phyloP scores from a whole-genome alignment of 257 asterid species.

The Schizonepeta tenuifolia region DNA sequence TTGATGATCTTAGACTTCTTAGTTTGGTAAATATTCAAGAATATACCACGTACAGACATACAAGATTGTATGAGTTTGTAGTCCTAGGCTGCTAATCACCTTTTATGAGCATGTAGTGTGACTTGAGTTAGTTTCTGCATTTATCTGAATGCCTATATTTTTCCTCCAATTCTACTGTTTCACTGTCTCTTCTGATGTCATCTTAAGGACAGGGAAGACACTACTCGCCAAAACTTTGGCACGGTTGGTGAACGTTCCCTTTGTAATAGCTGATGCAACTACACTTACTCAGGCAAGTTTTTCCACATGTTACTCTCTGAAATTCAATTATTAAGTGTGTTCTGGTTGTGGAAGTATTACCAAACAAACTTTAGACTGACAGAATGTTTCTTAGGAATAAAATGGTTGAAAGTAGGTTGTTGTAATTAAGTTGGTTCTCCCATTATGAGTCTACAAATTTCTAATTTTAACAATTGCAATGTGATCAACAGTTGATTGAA shows the following conservation, averaged over 20 bases:
- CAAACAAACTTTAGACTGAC: not conserved
- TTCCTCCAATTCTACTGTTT: constrained; percentile 48
- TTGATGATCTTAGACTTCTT: constrained; percentile 20
- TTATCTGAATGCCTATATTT: constrained; percentile 5
- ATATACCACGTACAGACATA: not conserved
- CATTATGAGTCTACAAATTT: constrained; percentile 4
- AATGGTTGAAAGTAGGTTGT: constrained; percentile 2
- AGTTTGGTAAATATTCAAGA: not conserved
- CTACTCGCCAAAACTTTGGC: constrained; percentile 99
- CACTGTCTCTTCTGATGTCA: constrained; percentile 54
- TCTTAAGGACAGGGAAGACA: constrained; percentile 99
- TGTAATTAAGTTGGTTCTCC: constrained; percentile 9
- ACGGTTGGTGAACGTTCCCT: constrained; percentile 94
- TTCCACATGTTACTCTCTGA: constrained; percentile 15
- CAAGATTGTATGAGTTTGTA: not conserved
- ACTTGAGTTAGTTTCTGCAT: constrained; percentile 24
- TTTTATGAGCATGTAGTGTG: not conserved
- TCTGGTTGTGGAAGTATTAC: not conserved
- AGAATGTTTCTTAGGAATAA: not conserved
- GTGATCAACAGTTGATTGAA: constrained; percentile 3
- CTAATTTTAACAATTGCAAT: constrained; percentile 17
- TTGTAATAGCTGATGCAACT: constrained; percentile 98
- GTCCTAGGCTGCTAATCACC: not conserved
- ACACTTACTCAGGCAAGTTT: constrained; percentile 93
- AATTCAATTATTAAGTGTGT: constrained; percentile 1